These are phyloP conservation scores for Hypoxylon sp. DNA, from an alignment of 2,329 filamentous ascomycete species.

Conservation along the genomic window DNA sequence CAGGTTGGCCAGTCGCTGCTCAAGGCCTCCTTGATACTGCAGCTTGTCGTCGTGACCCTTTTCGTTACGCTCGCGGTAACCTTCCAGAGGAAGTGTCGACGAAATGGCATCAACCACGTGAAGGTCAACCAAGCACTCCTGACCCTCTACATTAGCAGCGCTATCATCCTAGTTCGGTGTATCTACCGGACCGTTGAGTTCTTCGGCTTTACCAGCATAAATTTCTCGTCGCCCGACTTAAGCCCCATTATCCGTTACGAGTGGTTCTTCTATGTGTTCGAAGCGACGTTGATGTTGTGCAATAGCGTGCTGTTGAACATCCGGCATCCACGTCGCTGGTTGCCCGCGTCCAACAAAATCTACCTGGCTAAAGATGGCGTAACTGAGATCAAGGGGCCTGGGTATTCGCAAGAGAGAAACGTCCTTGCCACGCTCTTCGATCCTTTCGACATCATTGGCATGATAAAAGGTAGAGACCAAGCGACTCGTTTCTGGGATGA, in stretches of 20 bases:
- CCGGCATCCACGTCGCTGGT: constrained; percentile 65
- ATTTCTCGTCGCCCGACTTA: constrained; percentile 58
- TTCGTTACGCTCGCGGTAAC: constrained; percentile 64
- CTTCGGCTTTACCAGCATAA: constrained; percentile 63
- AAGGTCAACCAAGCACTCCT: constrained; percentile 58
- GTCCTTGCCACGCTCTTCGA: constrained; percentile 61
- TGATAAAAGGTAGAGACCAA: constrained; percentile 54
- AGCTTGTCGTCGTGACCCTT: constrained; percentile 65
- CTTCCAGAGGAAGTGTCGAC: constrained; percentile 64
- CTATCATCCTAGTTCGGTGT: constrained; percentile 67
- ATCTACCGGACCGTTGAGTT: constrained; percentile 73
- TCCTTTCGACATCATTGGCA: constrained; percentile 58
- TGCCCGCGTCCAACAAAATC: constrained; percentile 64
- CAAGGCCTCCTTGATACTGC: constrained; percentile 67
- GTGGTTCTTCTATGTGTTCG: constrained; percentile 73
- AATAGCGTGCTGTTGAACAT: constrained; percentile 67
- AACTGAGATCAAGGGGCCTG: constrained; percentile 64
- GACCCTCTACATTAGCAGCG: constrained; percentile 66
- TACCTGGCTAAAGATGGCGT: constrained; percentile 66
- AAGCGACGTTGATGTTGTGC: constrained; percentile 66
- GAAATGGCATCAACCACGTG: constrained; percentile 54
- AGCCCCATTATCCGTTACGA: constrained; percentile 68
- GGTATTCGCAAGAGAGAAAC: constrained; percentile 64
- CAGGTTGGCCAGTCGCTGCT: constrained; percentile 62
- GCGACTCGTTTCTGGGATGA: constrained; percentile 58